phyloP scores from a whole-genome alignment of 225 moss, liverwort and hornwort species.

The Ulota crispa region DNA sequence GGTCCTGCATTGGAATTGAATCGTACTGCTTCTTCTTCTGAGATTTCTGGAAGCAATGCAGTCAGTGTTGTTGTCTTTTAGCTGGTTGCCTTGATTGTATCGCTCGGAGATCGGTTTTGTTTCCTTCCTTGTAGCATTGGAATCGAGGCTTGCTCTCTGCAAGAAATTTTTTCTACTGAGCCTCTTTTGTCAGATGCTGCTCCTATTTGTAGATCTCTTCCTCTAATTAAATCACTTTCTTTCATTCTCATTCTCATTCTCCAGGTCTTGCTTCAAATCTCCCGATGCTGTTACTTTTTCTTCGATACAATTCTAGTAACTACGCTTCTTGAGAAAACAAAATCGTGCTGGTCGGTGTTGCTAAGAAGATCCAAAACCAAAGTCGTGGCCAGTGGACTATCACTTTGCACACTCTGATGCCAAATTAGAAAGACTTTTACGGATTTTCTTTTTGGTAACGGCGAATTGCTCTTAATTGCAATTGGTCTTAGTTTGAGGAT shows the following conservation, averaged over 20 bases:
- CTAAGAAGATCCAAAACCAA: neutral
- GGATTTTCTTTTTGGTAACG: neutral
- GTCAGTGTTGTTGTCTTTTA: slow-evolving; percentile 8
- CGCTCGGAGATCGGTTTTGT: neutral
- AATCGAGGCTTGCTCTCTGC: neutral
- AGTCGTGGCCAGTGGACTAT: slow-evolving; percentile 7
- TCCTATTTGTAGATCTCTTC: neutral
- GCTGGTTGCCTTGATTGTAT: slow-evolving; percentile 17
- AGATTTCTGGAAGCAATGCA: slow-evolving; percentile 17
- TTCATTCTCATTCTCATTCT: neutral
- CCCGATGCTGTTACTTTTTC: slow-evolving; percentile 1
- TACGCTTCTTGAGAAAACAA: neutral
- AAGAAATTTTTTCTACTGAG: neutral
- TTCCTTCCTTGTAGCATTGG: neutral
- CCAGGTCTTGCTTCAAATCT: neutral
- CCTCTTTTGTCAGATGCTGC: slow-evolving; percentile 1
- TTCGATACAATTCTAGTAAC: neutral
- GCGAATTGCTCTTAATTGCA: neutral
- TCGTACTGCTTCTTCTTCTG: neutral
- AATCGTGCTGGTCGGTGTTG: neutral
- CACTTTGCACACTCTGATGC: neutral
- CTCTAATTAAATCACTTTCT: neutral
- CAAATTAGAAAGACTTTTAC: neutral
- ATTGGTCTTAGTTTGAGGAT: slow-evolving; percentile 19
- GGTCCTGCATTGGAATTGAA: slow-evolving; percentile 15